phyloP scores from a whole-genome alignment of 331 rosid species.

The Acacia concinna region DNA sequence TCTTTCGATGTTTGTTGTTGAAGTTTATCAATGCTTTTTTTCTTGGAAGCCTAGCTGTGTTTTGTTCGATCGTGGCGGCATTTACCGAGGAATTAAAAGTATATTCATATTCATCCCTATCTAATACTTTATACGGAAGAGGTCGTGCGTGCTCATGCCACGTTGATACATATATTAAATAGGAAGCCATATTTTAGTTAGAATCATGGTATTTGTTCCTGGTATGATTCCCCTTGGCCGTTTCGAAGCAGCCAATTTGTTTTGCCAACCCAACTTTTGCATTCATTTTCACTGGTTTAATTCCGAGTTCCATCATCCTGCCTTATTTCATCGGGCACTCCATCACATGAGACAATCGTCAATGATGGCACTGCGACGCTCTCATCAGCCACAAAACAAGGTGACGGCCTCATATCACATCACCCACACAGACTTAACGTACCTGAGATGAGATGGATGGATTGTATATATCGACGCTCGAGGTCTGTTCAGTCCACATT shows the following conservation, averaged over 20 bases:
- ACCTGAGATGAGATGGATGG: not conserved
- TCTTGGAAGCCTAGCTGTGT: not conserved
- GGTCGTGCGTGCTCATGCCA: not conserved
- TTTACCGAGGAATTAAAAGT: not conserved
- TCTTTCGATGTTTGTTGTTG: not conserved
- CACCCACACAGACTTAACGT: not conserved
- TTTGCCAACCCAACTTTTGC: not conserved
- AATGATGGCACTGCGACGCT: slow-evolving; percentile 1
- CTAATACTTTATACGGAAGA: not conserved
- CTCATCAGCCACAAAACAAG: slow-evolving; percentile 16
- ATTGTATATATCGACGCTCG: not conserved
- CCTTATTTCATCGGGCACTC: not conserved
- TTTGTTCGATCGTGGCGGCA: not conserved
- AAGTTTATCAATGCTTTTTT: not conserved
- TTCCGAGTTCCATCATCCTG: not conserved
- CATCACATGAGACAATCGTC: slow-evolving; percentile 17
- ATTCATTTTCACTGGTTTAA: not conserved
- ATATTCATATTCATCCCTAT: not conserved
- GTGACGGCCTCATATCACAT: not conserved
- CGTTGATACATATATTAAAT: no score
- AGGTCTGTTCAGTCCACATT: not conserved
- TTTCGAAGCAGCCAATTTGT: not conserved
- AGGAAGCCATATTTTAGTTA: not conserved
- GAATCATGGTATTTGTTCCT: not conserved
- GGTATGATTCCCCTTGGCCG: not conserved